A percentile compares a stretch with the other conserved stretches of the same genome.
Evolutionary conservation across 768 basidiomycete species (phyloP).

Genomic region (Psilocybe tampanensis): DNA sequence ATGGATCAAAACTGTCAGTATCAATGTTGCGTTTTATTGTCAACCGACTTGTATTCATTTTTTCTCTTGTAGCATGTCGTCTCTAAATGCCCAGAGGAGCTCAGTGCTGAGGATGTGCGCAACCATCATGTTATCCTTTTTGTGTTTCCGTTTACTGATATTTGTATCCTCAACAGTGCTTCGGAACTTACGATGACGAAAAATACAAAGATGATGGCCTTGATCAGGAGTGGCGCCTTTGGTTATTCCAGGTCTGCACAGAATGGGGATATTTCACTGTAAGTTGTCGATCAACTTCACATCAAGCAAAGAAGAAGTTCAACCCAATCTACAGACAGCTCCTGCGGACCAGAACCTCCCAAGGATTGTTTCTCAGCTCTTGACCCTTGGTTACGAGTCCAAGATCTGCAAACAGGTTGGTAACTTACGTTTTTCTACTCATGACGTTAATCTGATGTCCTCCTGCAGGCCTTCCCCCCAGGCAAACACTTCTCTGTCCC

Average conservation of each 20-base stretch:
- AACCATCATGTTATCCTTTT: not conserved
- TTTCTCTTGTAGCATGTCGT: slow-evolving; percentile 51
- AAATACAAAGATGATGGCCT: slow-evolving; percentile 64
- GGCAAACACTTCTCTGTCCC: slow-evolving; percentile 80
- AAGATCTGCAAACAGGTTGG: slow-evolving; percentile 38
- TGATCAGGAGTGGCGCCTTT: slow-evolving; percentile 80
- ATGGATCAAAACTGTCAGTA: slow-evolving; percentile 70
- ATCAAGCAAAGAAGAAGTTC: not conserved
- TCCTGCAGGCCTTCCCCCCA: slow-evolving; percentile 67
- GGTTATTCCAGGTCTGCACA: slow-evolving; percentile 92
- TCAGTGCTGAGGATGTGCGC: slow-evolving; percentile 36
- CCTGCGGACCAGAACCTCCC: slow-evolving; percentile 72
- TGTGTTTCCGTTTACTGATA: not conserved
- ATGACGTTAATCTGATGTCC: not conserved
- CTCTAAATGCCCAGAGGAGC: slow-evolving; percentile 53
- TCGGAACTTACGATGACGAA: slow-evolving; percentile 76
- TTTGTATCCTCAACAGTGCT: slow-evolving; percentile 58
- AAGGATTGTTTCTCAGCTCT: slow-evolving; percentile 75
- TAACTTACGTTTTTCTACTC: not conserved
- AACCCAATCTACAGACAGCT: slow-evolving; percentile 57
- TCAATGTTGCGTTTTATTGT: not conserved
- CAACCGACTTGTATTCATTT: not conserved
- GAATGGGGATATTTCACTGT: slow-evolving; percentile 96
- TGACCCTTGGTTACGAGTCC: slow-evolving; percentile 49
- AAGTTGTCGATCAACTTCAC: slow-evolving; percentile 17